A percentile compares a stretch with the other conserved stretches of the same genome.
These are phyloP conservation scores for Candolleomyces aberdarensis DNA, from an alignment of 768 basidiomycete species.

Conservation along the genomic window DNA sequence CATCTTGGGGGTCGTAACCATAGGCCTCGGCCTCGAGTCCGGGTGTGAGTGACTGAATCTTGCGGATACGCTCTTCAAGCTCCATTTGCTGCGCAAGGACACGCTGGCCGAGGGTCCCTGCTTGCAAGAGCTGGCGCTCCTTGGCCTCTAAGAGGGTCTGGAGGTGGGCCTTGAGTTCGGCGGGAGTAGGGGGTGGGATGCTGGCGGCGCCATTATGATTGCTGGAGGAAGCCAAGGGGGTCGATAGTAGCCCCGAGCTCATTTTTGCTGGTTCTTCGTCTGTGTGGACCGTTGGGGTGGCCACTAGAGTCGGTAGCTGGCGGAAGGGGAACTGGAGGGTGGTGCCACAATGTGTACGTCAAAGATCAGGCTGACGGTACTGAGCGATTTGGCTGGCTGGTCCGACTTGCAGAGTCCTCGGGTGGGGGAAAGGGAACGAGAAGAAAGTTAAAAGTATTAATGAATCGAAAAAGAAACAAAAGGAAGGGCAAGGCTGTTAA, in stretches of 20 bases:
- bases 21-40: slow-evolving; percentile 45
- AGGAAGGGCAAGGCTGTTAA: background rate
- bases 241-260: background rate
- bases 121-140: slow-evolving; percentile 88
- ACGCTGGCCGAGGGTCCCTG: slow-evolving; percentile 90
- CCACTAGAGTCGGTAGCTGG: background rate
- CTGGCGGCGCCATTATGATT: background rate
- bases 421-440: background rate
- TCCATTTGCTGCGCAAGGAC: slow-evolving; percentile 92
- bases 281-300: background rate
- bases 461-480: background rate
- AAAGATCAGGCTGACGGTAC: background rate
- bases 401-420: background rate
- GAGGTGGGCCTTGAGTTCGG: slow-evolving; percentile 60
- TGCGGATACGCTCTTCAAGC: slow-evolving; percentile 82
- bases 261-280: background rate
- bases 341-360: background rate
- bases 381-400: background rate
- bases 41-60: slow-evolving; percentile 44
- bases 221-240: background rate
- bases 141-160: slow-evolving; percentile 81
- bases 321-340: background rate
- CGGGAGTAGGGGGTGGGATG: slow-evolving; percentile 32
- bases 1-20: background rate
- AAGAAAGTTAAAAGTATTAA: background rate